Conservation (phyloP, 768 basidiomycete species). For the Boletus sensibilis region DNA sequence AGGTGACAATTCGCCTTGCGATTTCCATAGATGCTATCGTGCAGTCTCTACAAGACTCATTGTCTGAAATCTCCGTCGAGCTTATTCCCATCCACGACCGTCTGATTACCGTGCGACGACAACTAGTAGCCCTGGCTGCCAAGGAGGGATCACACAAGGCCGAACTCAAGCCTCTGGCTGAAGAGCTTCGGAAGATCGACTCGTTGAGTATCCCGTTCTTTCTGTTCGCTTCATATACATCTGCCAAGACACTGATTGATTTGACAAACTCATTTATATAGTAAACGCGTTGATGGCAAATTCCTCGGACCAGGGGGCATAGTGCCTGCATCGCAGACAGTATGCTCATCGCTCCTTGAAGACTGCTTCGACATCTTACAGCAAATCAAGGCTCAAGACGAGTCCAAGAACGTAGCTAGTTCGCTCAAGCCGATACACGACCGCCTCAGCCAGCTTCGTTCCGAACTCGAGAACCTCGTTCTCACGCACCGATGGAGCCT, state of each 20-base stretch:
- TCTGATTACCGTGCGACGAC: conserved; percentile 82
- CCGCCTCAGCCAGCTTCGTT: conserved; percentile 78
- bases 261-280: conserved; percentile 28
- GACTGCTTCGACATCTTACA: conserved; percentile 95
- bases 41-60: conserved; percentile 72
- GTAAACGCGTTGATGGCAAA: conserved; percentile 93
- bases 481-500: conserved; percentile 97
- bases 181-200: conserved; percentile 95
- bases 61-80: conserved; percentile 86
- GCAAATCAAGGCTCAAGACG: conserved; percentile 92
- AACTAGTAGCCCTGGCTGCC: conserved; percentile 84
- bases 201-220: conserved; percentile 67
- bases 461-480: conserved; percentile 87
- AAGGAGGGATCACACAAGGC: conserved; percentile 82
- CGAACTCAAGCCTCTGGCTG: conserved; percentile 86
- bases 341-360: conserved; percentile 90
- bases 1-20: not conserved
- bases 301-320: conserved; percentile 89
- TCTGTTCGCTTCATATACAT: conserved; percentile 17
- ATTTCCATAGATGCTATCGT: conserved; percentile 65
- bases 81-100: conserved; percentile 89
- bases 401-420: conserved; percentile 81
- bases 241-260: conserved; percentile 14
- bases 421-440: conserved; percentile 93
- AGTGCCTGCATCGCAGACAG: conserved; percentile 88